Percentiles rank a stretch among this genome's conserved stretches.
These are phyloP conservation scores for Arthrobotrys conoides DNA, from an alignment of 2,329 filamentous ascomycete species.

Conservation along the genomic window DNA sequence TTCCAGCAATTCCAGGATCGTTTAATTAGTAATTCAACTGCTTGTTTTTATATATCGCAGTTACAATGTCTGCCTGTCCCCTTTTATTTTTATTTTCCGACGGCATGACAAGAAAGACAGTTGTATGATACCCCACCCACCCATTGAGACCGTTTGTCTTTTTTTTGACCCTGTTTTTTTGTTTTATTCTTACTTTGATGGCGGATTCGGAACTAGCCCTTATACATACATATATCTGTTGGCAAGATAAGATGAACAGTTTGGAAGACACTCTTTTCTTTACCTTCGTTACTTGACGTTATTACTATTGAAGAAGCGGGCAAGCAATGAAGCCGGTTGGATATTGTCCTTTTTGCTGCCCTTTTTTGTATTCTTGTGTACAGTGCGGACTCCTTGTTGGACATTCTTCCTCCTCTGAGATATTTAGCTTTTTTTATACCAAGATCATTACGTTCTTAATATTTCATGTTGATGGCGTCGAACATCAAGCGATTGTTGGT, in stretches of 20 bases:
- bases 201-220: background rate
- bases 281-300: conserved; percentile 23
- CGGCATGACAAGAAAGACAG: conserved; percentile 7
- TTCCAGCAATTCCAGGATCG: conserved; percentile 40
- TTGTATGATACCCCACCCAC: conserved; percentile 43
- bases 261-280: conserved; percentile 50
- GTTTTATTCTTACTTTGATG: background rate
- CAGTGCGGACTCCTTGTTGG: conserved; percentile 46
- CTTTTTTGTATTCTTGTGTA: conserved; percentile 50
- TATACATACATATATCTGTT: conserved; percentile 38
- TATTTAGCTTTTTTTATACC: conserved; percentile 39
- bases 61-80: conserved; percentile 16
- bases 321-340: conserved; percentile 32
- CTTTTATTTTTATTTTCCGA: conserved; percentile 1
- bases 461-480: conserved; percentile 52
- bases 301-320: conserved; percentile 39
- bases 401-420: background rate
- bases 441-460: conserved; percentile 42
- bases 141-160: background rate
- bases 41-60: conserved; percentile 26
- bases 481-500: conserved; percentile 42
- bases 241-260: conserved; percentile 46
- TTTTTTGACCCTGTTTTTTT: background rate
- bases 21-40: conserved; percentile 52
- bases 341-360: conserved; percentile 33